These are phyloP conservation scores for Aspergillus carbonarius DNA, from an alignment of 2,329 filamentous ascomycete genomes.

Conservation along the genomic window DNA sequence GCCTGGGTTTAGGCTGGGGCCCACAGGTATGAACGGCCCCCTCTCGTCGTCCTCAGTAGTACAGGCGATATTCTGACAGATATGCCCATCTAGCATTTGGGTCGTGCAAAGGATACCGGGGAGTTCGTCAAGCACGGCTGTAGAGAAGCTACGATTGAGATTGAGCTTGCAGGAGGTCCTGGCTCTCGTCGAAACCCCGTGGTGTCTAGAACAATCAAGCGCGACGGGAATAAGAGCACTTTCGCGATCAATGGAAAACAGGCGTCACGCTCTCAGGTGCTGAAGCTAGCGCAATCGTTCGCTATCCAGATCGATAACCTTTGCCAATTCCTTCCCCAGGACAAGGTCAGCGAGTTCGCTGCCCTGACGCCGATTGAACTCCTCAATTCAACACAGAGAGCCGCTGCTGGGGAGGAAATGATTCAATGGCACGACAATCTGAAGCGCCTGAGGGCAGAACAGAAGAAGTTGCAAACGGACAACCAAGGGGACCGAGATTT, in stretches of 20 bases:
- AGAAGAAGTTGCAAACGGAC: slow-evolving; percentile 63
- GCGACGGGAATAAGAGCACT: slow-evolving; percentile 76
- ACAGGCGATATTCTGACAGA: background rate
- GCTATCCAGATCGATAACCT: slow-evolving; percentile 97
- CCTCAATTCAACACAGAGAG: slow-evolving; percentile 80
- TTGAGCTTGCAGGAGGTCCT: slow-evolving; percentile 74
- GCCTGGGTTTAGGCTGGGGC: slow-evolving; percentile 82
- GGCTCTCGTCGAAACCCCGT: slow-evolving; percentile 62
- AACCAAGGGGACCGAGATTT: slow-evolving; percentile 61
- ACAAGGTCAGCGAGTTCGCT: slow-evolving; percentile 92
- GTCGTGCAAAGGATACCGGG: slow-evolving; percentile 77
- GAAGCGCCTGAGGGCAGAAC: slow-evolving; percentile 66
- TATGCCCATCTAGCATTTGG: slow-evolving; percentile 60
- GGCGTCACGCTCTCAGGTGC: slow-evolving; percentile 61
- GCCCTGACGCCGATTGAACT: slow-evolving; percentile 77
- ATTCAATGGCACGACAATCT: slow-evolving; percentile 73
- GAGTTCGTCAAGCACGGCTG: slow-evolving; percentile 94
- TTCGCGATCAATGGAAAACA: slow-evolving; percentile 73
- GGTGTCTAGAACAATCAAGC: slow-evolving; percentile 72
- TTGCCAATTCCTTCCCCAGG: slow-evolving; percentile 94
- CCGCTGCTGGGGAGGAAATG: slow-evolving; percentile 81
- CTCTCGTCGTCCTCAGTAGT: background rate
- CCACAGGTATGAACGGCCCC: slow-evolving; percentile 52
- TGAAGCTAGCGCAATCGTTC: slow-evolving; percentile 66
- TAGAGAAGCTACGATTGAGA: slow-evolving; percentile 76